These are phyloP conservation scores for Starmerella bombi DNA, from an alignment of 805 yeast genomes.

Conservation along the genomic window DNA sequence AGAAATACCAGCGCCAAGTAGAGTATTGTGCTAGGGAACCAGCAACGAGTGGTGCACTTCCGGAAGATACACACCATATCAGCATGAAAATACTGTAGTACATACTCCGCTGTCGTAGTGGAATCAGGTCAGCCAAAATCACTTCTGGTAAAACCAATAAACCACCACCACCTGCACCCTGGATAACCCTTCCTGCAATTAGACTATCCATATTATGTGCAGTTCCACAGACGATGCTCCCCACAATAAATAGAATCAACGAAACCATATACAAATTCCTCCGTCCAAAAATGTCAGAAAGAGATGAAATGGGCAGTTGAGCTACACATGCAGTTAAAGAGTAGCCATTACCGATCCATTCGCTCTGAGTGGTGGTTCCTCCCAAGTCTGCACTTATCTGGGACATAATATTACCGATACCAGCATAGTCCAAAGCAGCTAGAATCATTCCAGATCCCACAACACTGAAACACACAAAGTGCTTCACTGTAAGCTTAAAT, in stretches of 20 bases:
- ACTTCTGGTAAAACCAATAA: constrained; percentile 45
- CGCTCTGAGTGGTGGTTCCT: constrained; percentile 22
- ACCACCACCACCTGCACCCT: constrained; percentile 64
- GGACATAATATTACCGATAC: constrained; percentile 18
- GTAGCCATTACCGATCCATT: constrained; percentile 26
- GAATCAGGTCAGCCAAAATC: constrained; percentile 44
- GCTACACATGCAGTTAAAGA: constrained; percentile 19
- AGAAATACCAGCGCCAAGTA: constrained; percentile 71
- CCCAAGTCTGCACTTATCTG: constrained; percentile 14
- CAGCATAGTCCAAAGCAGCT: constrained; percentile 18
- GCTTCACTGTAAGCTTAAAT: constrained; percentile 6
- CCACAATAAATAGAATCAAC: constrained; percentile 43
- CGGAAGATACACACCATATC: constrained; percentile 25
- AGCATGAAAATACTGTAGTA: constrained; percentile 23
- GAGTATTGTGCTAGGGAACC: constrained; percentile 48
- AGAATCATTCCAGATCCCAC: constrained; percentile 7
- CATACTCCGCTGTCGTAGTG: constrained; percentile 28
- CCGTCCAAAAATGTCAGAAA: constrained; percentile 29
- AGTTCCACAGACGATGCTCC: constrained; percentile 46
- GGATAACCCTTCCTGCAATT: constrained; percentile 56
- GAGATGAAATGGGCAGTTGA: constrained; percentile 19
- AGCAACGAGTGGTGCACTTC: constrained; percentile 48
- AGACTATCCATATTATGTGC: constrained; percentile 44
- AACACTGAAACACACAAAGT: constrained; percentile 2
- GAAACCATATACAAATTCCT: constrained; percentile 38